phyloP scores from a whole-genome alignment of 2,329 filamentous ascomycete species.

The Pseudonectria foliicola region DNA sequence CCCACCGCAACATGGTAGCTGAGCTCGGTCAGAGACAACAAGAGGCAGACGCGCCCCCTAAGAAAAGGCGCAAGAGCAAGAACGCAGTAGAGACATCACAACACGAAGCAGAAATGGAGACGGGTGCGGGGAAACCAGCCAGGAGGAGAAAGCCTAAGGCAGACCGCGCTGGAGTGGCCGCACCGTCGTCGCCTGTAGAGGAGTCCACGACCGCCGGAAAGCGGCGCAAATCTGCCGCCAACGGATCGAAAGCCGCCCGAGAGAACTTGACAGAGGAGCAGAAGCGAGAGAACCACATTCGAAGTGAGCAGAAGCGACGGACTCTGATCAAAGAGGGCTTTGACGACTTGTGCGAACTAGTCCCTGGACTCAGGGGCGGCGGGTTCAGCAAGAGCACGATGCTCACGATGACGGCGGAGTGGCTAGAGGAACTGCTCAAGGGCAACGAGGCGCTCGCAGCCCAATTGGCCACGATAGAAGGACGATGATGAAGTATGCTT shows the following conservation, averaged over 20 bases:
- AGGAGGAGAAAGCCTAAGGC: slow-evolving; percentile 43
- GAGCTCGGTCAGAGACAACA: slow-evolving; percentile 26
- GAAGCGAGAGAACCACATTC: slow-evolving; percentile 79
- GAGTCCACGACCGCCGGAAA: slow-evolving; percentile 34
- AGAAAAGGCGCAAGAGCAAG: slow-evolving; percentile 51
- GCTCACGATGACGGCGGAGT: slow-evolving; percentile 67
- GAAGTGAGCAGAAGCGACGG: slow-evolving; percentile 79
- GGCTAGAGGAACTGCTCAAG: slow-evolving; percentile 63
- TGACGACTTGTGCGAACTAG: slow-evolving; percentile 68
- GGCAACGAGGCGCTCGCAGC: slow-evolving; percentile 57
- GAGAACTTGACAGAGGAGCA: slow-evolving; percentile 76
- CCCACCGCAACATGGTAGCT: slow-evolving; percentile 9
- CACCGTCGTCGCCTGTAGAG: slow-evolving; percentile 27
- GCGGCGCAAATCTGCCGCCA: slow-evolving; percentile 42
- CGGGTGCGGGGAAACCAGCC: slow-evolving; percentile 22
- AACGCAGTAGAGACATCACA: slow-evolving; percentile 34
- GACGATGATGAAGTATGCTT: slow-evolving; percentile 7
- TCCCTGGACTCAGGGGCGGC: slow-evolving; percentile 66
- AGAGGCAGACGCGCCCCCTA: slow-evolving; percentile 34
- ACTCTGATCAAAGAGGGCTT: slow-evolving; percentile 78
- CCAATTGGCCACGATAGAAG: slow-evolving; percentile 39
- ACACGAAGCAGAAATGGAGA: slow-evolving; percentile 35
- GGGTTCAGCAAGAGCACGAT: slow-evolving; percentile 80
- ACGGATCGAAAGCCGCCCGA: slow-evolving; percentile 40
- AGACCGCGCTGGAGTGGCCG: slow-evolving; percentile 24